Percentiles rank a stretch among this genome's conserved stretches.
Conservation (phyloP, 495 filamentous ascomycete species). For the Lineolata rhizophorae region DNA sequence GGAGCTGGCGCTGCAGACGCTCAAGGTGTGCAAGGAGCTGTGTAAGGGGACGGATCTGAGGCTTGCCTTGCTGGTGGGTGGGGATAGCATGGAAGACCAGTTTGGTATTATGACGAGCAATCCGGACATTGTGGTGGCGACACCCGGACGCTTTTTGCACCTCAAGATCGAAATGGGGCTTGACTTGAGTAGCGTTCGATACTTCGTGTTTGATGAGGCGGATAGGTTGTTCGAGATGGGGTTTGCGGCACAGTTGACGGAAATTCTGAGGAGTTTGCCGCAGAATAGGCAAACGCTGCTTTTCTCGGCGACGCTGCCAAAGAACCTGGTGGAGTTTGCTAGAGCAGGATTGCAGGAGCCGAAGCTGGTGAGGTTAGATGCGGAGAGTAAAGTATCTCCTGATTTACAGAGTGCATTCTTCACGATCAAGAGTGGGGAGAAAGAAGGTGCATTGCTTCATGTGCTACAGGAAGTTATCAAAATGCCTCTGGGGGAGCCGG, state of each 20-base stretch:
- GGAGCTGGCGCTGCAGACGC: constrained; percentile 81
- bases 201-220: constrained; percentile 93
- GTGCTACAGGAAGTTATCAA: constrained; percentile 81
- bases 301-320: constrained; percentile 86
- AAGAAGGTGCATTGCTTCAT: constrained; percentile 77
- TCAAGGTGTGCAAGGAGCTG: constrained; percentile 92
- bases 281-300: constrained; percentile 68
- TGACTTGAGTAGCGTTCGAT: constrained; percentile 63
- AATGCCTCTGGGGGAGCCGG: constrained; percentile 60
- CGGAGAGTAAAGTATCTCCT: constrained; percentile 86
- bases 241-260: constrained; percentile 76
- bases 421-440: constrained; percentile 72
- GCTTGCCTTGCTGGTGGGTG: constrained; percentile 73
- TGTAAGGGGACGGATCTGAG: constrained; percentile 76
- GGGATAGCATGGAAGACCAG: constrained; percentile 90
- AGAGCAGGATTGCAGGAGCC: constrained; percentile 83
- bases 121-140: constrained; percentile 91
- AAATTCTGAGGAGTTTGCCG: constrained; percentile 80
- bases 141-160: constrained; percentile 87
- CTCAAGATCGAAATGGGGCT: constrained; percentile 87
- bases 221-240: constrained; percentile 97
- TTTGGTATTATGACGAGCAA: constrained; percentile 76
- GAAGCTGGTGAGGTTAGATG: constrained; percentile 65
- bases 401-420: constrained; percentile 90
- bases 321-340: constrained; percentile 86